Evolutionary conservation across 2,329 filamentous ascomycete genomes (phyloP).

Genomic region (Colletotrichum tropicale): DNA sequence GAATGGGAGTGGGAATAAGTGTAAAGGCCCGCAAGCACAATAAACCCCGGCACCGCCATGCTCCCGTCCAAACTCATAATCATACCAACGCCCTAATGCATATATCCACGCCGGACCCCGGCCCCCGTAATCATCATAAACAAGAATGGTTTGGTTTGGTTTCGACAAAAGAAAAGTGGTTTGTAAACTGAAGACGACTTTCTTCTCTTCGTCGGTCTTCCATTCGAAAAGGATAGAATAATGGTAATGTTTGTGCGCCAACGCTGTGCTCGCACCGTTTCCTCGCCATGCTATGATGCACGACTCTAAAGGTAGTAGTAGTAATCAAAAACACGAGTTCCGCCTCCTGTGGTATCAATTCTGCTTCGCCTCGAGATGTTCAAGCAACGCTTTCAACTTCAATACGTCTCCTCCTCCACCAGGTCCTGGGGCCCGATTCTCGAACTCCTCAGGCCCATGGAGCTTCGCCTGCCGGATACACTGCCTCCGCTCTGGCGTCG

Average conservation of each 20-base stretch:
- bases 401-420: conserved; percentile 61
- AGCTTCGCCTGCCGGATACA: conserved; percentile 34
- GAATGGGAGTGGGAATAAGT: conserved; percentile 9
- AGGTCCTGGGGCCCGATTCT: conserved; percentile 41
- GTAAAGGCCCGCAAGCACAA: conserved; percentile 8
- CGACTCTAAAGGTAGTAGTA: conserved; percentile 2
- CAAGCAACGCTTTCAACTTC: conserved; percentile 17
- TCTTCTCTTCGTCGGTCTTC: background rate
- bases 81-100: conserved; percentile 17
- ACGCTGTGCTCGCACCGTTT: background rate
- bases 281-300: background rate
- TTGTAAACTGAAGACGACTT: background rate
- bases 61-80: conserved; percentile 14
- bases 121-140: conserved; percentile 7
- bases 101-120: conserved; percentile 6
- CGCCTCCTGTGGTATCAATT: conserved; percentile 26
- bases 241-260: background rate
- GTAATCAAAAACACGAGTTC: conserved; percentile 33
- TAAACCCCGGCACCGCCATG: conserved; percentile 18
- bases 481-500: conserved; percentile 48
- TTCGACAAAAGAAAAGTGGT: conserved; percentile 5
- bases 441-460: conserved; percentile 30
- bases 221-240: background rate
- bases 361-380: background rate
- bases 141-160: background rate